Percentiles rank a stretch among this genome's conserved stretches.
Conservation (phyloP, 176 grass and related monocot genomes). For the Areca catechu region DNA sequence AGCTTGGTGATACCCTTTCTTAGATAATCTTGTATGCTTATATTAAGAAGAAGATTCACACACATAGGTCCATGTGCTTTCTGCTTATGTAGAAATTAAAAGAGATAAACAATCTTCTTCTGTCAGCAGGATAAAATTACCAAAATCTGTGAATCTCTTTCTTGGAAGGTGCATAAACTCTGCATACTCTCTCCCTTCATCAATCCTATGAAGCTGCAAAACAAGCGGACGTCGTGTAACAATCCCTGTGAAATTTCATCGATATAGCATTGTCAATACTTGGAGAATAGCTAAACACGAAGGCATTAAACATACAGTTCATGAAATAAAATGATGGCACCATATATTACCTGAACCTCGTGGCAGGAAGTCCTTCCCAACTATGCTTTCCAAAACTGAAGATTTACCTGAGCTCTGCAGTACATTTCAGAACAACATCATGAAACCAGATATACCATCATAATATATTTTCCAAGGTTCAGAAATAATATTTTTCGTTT, state of each 20-base stretch:
- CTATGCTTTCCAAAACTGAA: constrained; percentile 90
- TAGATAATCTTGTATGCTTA: too few species aligned
- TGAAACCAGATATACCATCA: neutral
- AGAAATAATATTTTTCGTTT: too few species aligned
- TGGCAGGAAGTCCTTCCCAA: constrained; percentile 94
- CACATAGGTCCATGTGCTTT: too few species aligned
- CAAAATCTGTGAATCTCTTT: constrained; percentile 90
- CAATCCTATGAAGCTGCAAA: constrained; percentile 87
- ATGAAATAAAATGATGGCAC: too few species aligned
- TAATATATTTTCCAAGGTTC: too few species aligned
- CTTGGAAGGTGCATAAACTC: constrained; percentile 97
- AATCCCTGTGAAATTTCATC: constrained; percentile 50
- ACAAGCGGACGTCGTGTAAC: constrained; percentile 91
- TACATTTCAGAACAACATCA: neutral
- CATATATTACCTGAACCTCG: constrained; percentile 77
- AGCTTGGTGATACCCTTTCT: too few species aligned
- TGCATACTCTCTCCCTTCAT: constrained; percentile 80
- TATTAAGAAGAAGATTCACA: too few species aligned
- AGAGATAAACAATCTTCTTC: too few species aligned
- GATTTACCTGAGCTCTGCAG: constrained; percentile 95
- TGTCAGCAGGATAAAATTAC: constrained; percentile 27
- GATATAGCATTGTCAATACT: neutral
- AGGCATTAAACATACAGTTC: neutral
- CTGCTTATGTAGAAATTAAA: too few species aligned
- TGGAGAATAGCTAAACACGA: neutral